phyloP scores from a whole-genome alignment of 2,329 filamentous ascomycete genomes.

The Mycosphaerelloides madeirae region DNA sequence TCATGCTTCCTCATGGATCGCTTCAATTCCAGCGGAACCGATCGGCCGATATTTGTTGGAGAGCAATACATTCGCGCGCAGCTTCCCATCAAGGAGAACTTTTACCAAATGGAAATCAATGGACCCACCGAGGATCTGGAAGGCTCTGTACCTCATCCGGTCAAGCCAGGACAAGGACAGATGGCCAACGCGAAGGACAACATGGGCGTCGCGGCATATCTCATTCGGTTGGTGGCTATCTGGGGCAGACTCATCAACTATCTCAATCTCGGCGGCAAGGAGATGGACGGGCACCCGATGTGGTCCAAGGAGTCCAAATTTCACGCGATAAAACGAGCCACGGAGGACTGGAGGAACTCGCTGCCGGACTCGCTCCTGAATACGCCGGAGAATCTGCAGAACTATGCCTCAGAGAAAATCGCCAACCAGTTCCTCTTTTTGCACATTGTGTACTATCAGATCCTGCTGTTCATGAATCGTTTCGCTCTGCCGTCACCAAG shows the following conservation, averaged over 20 bases:
- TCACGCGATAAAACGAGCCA: constrained; percentile 62
- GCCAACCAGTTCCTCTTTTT: constrained; percentile 90
- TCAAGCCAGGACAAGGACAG: constrained; percentile 59
- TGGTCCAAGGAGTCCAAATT: constrained; percentile 81
- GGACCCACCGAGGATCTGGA: constrained; percentile 79
- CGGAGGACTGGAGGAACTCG: constrained; percentile 62
- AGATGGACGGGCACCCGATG: constrained; percentile 69
- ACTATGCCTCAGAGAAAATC: constrained; percentile 77
- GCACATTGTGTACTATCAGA: constrained; percentile 85
- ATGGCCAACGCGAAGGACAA: constrained; percentile 67
- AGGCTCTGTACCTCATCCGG: constrained; percentile 62
- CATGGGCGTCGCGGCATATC: constrained; percentile 91
- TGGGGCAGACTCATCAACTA: constrained; percentile 91
- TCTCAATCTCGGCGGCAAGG: constrained; percentile 82
- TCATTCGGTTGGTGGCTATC: constrained; percentile 75
- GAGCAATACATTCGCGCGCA: constrained; percentile 87
- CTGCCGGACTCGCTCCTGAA: constrained; percentile 72
- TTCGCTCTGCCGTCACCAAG: constrained; percentile 71
- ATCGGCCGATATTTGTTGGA: constrained; percentile 83
- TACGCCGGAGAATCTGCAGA: constrained; percentile 73
- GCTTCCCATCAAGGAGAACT: constrained; percentile 81
- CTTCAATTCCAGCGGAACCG: constrained; percentile 92
- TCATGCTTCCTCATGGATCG: constrained; percentile 96
- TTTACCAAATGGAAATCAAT: constrained; percentile 86
- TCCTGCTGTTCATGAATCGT: constrained; percentile 81